Percentiles rank a stretch among this genome's conserved stretches.
phyloP scores from a whole-genome alignment of 805 yeast genomes.

The Wickerhamomyces mucosus region DNA sequence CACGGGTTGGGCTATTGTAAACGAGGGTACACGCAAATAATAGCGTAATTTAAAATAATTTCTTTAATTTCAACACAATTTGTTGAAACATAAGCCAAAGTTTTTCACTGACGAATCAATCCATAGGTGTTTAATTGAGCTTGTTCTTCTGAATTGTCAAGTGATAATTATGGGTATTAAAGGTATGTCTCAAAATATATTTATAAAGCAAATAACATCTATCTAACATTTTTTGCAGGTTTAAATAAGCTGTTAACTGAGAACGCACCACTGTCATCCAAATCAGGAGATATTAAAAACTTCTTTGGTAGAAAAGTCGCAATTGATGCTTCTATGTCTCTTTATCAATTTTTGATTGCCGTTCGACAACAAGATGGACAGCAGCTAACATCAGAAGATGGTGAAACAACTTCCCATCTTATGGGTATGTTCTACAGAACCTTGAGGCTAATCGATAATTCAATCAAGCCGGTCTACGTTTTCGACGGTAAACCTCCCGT shows the following conservation, averaged over 20 bases:
- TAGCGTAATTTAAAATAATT: too few relatives aligned
- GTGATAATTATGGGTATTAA: conserved; percentile 47
- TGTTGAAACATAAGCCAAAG: too few relatives aligned
- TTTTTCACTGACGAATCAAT: too few relatives aligned
- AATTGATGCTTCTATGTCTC: conserved; percentile 90
- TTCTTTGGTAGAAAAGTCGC: conserved; percentile 96
- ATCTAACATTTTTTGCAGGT: conserved; percentile 33
- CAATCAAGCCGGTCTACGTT: conserved; percentile 94
- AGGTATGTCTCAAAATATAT: conserved; percentile 21
- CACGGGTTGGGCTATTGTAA: too few relatives aligned
- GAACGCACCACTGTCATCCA: conserved; percentile 78
- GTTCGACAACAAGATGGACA: conserved; percentile 97
- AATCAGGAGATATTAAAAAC: conserved; percentile 70
- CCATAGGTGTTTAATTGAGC: too few relatives aligned
- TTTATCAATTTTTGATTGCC: conserved; percentile 91
- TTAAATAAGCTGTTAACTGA: conserved; percentile 80
- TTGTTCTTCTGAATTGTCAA: too few relatives aligned
- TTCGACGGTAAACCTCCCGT: conserved; percentile 98
- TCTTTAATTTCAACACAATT: too few relatives aligned
- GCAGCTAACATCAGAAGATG: conserved; percentile 77
- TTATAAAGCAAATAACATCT: background rate
- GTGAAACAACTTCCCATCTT: conserved; percentile 88
- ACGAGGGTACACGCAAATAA: too few relatives aligned
- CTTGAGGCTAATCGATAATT: conserved; percentile 77
- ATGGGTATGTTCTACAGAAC: conserved; percentile 97